Percentiles rank a stretch among this genome's conserved stretches.
Evolutionary conservation across 1,284 basidiomycete species (phyloP).

Genomic region (Rhodotorula sp.): DNA sequence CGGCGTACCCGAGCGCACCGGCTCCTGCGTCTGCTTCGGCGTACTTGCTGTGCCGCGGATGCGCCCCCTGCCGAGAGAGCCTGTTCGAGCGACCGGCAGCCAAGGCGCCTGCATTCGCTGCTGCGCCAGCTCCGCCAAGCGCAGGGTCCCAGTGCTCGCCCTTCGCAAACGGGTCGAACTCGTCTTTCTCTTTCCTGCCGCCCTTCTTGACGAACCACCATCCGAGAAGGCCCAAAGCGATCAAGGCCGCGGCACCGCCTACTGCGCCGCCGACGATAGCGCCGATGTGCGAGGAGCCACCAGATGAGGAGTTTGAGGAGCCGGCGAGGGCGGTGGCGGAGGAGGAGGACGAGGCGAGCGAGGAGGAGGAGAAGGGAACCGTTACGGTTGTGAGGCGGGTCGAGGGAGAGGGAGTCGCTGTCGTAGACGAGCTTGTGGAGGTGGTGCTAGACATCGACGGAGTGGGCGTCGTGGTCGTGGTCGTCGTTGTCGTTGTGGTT

Average conservation of each 20-base stretch:
- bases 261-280: constrained; percentile 49
- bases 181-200: background rate
- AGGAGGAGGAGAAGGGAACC: background rate
- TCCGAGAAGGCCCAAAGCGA: constrained; percentile 44
- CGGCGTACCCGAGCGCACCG: constrained; percentile 5
- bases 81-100: background rate
- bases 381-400: constrained; percentile 2
- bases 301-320: background rate
- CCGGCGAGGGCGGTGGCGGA: constrained; percentile 2
- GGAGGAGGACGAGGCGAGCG: constrained; percentile 7
- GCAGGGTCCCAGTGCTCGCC: constrained; percentile 20
- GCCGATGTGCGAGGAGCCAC: constrained; percentile 44
- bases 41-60: background rate
- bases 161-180: constrained; percentile 12
- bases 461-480: constrained; percentile 4
- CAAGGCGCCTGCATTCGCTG: background rate
- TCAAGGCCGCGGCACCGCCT: constrained; percentile 48
- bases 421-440: background rate
- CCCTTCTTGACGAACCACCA: constrained; percentile 46
- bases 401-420: background rate
- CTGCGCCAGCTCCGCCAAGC: background rate
- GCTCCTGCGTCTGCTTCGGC: constrained; percentile 14
- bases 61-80: background rate
- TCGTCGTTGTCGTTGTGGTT: constrained; percentile 1
- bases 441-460: background rate